Base-by-base conservation (phyloP, 805 yeast genomes). In the Saccharomycopsis javanensis region DNA sequence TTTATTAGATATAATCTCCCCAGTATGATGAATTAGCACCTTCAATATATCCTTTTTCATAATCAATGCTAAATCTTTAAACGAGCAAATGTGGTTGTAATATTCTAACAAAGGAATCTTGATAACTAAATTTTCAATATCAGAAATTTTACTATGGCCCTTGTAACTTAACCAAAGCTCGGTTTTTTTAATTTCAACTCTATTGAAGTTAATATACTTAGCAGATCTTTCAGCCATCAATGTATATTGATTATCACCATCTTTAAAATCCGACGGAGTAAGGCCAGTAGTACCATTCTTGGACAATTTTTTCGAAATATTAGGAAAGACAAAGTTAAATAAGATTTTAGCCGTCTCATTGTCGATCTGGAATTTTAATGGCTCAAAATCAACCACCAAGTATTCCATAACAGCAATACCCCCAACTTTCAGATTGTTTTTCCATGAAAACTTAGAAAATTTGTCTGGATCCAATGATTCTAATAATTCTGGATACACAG, bases 181-280 rank as follows among this genome's bases (percentile, higher is more conserved):
- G 18, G 80, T 71, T 30, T 73, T 70, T 13, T 72, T 68, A 25
- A 85, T 69, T n/a, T 73, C 71, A 50, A 88, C 75, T 16, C 75
- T 71, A 23, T 79, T 76, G 46, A 90, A 80, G 64, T 84, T 83
- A 67, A 84, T 75, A 67, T 78, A 87, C 45, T 78, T 78, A 50
- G 86, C 79, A 0, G 96, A 88, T 45, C 96, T 73, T 51, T 72
- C 69, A 6, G 88, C 75, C 96, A 90, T 88, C 58, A 78, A 75
- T n/a, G 51, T 16, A 34, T 34, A 56, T 20, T 56, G 56, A 35
- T 56, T 55, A 7, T 25, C 31, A 27, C 52, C 52, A 50, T 50
- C 37, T 10, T 50, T 50, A 11, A 10, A 50, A 31, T 50, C 23
- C 2, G 27, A 4, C 13, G 6, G 37, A 16, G 35, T 3, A 50